A percentile compares a stretch with the other conserved stretches of the same genome.
Evolutionary conservation across 495 filamentous ascomycete genomes (phyloP).

Genomic region (Penicillium subrubescens): DNA sequence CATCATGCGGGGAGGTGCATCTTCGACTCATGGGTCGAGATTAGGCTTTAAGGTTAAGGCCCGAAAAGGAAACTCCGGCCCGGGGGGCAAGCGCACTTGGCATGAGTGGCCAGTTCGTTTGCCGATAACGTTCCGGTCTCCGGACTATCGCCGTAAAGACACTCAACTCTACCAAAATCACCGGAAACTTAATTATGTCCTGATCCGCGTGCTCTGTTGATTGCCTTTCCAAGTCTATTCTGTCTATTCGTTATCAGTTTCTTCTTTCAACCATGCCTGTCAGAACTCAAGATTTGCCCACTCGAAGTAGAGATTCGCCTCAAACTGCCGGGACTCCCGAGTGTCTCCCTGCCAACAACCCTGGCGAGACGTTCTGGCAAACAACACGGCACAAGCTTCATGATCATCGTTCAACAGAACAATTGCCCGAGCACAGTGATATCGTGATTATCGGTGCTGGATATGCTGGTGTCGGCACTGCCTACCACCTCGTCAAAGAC

Average conservation of each 20-base stretch:
- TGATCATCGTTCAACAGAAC: constrained; percentile 47
- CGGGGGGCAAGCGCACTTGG: background rate
- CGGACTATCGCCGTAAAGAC: background rate
- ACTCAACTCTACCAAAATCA: background rate
- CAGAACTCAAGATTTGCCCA: constrained; percentile 2
- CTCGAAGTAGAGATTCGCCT: background rate
- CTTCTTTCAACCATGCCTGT: background rate
- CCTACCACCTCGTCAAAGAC: constrained; percentile 57
- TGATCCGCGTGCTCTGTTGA: background rate
- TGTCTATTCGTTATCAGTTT: background rate
- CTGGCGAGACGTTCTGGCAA: constrained; percentile 70
- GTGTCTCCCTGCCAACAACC: constrained; percentile 51
- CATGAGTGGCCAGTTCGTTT: background rate
- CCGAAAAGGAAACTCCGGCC: background rate
- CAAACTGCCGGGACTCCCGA: background rate
- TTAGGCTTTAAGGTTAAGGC: background rate
- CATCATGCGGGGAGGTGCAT: background rate
- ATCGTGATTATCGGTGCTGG: constrained; percentile 72
- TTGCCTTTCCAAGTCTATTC: background rate
- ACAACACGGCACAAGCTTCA: constrained; percentile 51
- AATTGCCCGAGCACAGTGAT: constrained; percentile 54
- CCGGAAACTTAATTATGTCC: background rate
- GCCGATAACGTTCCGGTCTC: background rate
- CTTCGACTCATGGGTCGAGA: background rate
- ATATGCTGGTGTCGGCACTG: constrained; percentile 64